Percentiles rank a stretch among this genome's conserved stretches.
Conservation (phyloP, 2,329 filamentous ascomycete species). For the Cercospora janseana region DNA sequence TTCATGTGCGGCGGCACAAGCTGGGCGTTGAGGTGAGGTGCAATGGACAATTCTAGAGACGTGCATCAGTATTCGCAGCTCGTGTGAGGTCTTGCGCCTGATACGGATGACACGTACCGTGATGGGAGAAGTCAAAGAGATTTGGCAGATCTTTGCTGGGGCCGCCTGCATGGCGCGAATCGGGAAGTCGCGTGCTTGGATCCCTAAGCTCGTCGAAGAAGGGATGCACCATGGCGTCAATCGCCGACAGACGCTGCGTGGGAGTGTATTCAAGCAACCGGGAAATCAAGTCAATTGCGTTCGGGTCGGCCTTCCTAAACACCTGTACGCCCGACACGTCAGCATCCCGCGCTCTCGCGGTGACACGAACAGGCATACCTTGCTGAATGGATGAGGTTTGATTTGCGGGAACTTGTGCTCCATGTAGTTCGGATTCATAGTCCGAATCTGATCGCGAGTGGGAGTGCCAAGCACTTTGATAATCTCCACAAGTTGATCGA, state of each 20-base stretch:
- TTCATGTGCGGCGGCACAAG: slow-evolving; percentile 83
- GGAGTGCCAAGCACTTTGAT: slow-evolving; percentile 98
- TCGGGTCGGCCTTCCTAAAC: slow-evolving; percentile 90
- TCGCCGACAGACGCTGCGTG: slow-evolving; percentile 86
- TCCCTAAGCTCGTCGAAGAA: slow-evolving; percentile 98
- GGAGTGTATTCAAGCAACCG: slow-evolving; percentile 94
- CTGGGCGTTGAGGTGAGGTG: slow-evolving; percentile 79
- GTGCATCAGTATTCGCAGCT: slow-evolving; percentile 13
- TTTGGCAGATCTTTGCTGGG: slow-evolving; percentile 76
- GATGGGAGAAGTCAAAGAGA: slow-evolving; percentile 89
- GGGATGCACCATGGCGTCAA: slow-evolving; percentile 96
- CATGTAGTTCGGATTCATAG: slow-evolving; percentile 99
- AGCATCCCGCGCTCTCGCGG: slow-evolving; percentile 10
- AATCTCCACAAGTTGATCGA: slow-evolving; percentile 97
- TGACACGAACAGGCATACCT: slow-evolving; percentile 51
- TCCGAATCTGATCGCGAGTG: slow-evolving; percentile 95
- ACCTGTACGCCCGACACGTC: slow-evolving; percentile 54
- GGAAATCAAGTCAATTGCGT: slow-evolving; percentile 92
- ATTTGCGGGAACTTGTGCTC: slow-evolving; percentile 99
- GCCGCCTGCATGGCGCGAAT: slow-evolving; percentile 85
- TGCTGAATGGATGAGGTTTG: slow-evolving; percentile 98
- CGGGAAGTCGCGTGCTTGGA: slow-evolving; percentile 83
- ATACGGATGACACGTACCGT: slow-evolving; percentile 69
- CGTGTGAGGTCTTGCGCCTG: background rate
- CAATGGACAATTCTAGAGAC: slow-evolving; percentile 84